Evolutionary conservation across 202 grass and related monocot species (phyloP).

Genomic region (Saccharum hybrid): DNA sequence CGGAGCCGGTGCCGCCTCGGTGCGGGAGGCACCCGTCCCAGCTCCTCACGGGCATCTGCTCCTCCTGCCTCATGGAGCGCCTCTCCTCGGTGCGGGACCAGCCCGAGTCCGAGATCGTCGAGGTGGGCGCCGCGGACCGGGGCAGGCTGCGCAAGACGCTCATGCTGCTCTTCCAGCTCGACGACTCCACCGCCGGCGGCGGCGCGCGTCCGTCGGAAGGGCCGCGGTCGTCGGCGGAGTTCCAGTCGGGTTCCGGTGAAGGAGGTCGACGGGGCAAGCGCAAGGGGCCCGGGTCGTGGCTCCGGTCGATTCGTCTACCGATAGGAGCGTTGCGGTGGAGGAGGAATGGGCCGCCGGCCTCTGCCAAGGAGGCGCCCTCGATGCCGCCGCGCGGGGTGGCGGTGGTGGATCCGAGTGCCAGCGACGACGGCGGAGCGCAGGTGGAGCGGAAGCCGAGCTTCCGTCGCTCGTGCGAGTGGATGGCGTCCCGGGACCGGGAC

Average conservation of each 20-base stretch:
- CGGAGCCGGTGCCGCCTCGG: conserved; percentile 11
- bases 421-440: background rate
- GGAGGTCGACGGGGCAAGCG: conserved; percentile 1
- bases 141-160: conserved; percentile 69
- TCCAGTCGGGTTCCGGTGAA: background rate
- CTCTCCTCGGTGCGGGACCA: conserved; percentile 65
- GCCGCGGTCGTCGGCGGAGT: background rate
- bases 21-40: conserved; percentile 77
- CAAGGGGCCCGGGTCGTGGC: conserved; percentile 42
- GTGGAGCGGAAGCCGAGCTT: conserved; percentile 56
- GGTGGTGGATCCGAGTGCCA: conserved; percentile 28
- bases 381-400: background rate
- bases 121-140: conserved; percentile 43
- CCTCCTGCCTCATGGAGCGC: conserved; percentile 79
- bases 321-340: conserved; percentile 2
- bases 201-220: background rate
- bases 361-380: conserved; percentile 1
- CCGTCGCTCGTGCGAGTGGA: conserved; percentile 66
- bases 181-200: conserved; percentile 30
- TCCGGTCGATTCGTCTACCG: conserved; percentile 42
- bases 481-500: conserved; percentile 38
- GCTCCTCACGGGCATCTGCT: conserved; percentile 74
- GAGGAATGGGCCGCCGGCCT: background rate
- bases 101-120: conserved; percentile 67
- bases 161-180: conserved; percentile 77